Evolutionary conservation across 805 yeast genomes (phyloP).

Genomic region (Barnettozyma siamensis): DNA sequence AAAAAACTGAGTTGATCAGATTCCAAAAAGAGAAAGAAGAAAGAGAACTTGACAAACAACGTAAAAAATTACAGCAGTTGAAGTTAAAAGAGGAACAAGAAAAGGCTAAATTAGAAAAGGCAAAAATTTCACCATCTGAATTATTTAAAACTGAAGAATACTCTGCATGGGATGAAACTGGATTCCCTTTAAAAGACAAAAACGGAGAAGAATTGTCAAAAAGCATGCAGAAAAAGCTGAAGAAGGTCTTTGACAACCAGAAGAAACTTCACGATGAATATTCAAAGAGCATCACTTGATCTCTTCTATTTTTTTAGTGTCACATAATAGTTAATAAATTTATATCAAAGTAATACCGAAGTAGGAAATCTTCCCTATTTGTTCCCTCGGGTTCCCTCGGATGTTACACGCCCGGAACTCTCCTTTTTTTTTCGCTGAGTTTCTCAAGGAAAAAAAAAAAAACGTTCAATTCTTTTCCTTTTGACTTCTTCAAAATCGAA

Average conservation of each 20-base stretch:
- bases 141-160: conserved; percentile 64
- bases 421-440: too few species aligned
- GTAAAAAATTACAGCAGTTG: conserved; percentile 52
- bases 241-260: conserved; percentile 74
- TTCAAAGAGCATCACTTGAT: conserved; percentile 10
- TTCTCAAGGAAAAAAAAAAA: too few species aligned
- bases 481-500: too few species aligned
- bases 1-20: conserved; percentile 55
- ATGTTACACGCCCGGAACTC: too few species aligned
- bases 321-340: too few species aligned
- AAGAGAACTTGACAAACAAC: conserved; percentile 48
- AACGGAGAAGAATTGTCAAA: conserved; percentile 83
- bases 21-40: conserved; percentile 53
- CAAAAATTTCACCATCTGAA: conserved; percentile 62
- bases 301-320: neutral
- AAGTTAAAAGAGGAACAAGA: conserved; percentile 58
- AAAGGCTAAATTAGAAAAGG: conserved; percentile 55
- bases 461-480: neutral
- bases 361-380: too few species aligned
- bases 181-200: conserved; percentile 71
- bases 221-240: conserved; percentile 77
- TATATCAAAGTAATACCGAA: too few species aligned
- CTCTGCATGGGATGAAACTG: conserved; percentile 77
- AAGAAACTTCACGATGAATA: conserved; percentile 76
- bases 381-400: too few species aligned